Base-by-base conservation (phyloP, 768 basidiomycete species). In the Lactarius evosmus region DNA sequence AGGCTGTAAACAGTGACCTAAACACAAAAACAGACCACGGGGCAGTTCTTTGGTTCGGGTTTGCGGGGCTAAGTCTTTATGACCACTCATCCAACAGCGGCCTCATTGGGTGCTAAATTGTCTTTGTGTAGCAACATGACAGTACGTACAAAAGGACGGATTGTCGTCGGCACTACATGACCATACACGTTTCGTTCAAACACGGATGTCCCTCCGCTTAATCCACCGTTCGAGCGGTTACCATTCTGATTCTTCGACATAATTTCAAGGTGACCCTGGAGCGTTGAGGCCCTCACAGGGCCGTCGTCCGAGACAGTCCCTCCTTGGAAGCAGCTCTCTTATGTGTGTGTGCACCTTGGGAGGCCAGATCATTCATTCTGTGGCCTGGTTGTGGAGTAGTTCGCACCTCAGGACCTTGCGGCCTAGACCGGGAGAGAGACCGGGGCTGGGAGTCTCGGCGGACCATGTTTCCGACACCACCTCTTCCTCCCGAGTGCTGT, bases 401-500 rank as follows among this genome's bases (percentile, higher is more conserved):
- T 22, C 44, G 34, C 22, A 12, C 46, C 14, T 50, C 22, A 44
- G 1, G 30, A 51, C 38, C 4, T 9, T 29, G 29, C 9, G 27
- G 17, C 19, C 29, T 29, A 33, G 52, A 53, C 52, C 30, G 8
- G 44, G 12, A 9, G 12, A 29, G 52, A 40, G 32, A 33, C 30
- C 5, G 52, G 29, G 54, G 14, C 17, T 22, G 55, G 33, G 33
- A 32, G 12, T 17, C 2, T 33, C 52, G 44, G 44, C 30, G 53
- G 9, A 17, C 16, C 14, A 59, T 50, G 11, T 66, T 64, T 27
- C 63, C 63, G 4, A 29, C 38, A 12, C 66, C 63, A 25, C 66
- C 62, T 38, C 56, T 58, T 17, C 62, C 66, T 29, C 53, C 30
- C 7, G 62, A 52, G 8, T 27, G 58, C 66, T 66, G 29, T 38